A percentile compares a stretch with the other conserved stretches of the same genome.
Conservation (phyloP, 2,329 filamentous ascomycete genomes). For the Ascochyta koolunga region DNA sequence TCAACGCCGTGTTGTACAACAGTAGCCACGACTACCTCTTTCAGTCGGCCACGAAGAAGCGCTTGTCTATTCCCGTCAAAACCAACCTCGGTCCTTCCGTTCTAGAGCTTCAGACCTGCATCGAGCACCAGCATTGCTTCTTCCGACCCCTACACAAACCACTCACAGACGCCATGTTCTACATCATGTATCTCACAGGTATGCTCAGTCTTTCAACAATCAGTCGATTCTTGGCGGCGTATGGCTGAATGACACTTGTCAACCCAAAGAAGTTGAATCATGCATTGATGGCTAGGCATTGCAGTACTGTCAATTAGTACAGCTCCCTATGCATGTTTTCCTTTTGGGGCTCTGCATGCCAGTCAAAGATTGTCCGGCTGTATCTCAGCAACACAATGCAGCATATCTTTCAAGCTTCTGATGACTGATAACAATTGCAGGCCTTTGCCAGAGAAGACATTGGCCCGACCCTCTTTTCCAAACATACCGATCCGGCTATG, state of each 20-base stretch:
- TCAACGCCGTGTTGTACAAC: conserved; percentile 46
- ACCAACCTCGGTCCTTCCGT: conserved; percentile 28
- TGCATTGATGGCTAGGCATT: not conserved
- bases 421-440: conserved; percentile 57
- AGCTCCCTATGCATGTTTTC: not conserved
- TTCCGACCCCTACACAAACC: conserved; percentile 31
- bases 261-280: not conserved
- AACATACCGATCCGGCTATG: conserved; percentile 73
- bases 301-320: not conserved
- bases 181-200: conserved; percentile 54
- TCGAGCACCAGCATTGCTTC: conserved; percentile 27
- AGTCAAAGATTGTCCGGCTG: not conserved
- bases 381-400: not conserved
- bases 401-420: not conserved
- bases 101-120: conserved; percentile 34
- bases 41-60: conserved; percentile 42
- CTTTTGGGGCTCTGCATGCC: not conserved
- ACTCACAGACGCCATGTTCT: conserved; percentile 45
- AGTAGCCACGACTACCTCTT: conserved; percentile 43
- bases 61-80: conserved; percentile 43
- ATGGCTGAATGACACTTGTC: not conserved
- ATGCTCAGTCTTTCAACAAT: conserved; percentile 21
- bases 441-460: conserved; percentile 90
- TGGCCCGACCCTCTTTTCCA: conserved; percentile 93
- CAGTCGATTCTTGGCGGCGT: not conserved